A percentile compares a stretch with the other conserved stretches of the same genome.
These are phyloP conservation scores for Sporobolomyces roseus DNA, from an alignment of 768 basidiomycete species.

Conservation along the genomic window DNA sequence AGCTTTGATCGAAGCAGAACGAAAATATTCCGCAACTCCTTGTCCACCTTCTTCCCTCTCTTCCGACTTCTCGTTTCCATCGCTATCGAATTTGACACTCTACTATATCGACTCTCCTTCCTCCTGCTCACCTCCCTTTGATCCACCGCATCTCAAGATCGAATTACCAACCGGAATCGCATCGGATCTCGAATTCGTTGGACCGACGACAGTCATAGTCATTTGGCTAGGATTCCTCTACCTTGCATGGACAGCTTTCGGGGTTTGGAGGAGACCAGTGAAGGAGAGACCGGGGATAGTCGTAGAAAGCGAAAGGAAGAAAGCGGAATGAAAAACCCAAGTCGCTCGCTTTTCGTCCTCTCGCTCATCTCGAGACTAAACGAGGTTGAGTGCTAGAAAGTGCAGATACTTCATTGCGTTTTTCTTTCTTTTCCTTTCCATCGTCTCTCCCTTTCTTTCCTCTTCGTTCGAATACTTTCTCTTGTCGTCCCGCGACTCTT, in stretches of 20 bases:
- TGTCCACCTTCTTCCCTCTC: conserved; percentile 2
- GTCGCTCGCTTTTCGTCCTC: too few relatives aligned
- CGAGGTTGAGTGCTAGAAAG: too few relatives aligned
- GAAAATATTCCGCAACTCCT: not conserved
- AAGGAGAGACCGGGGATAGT: too few relatives aligned
- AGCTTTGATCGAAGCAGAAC: too few relatives aligned
- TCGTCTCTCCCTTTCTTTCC: too few relatives aligned
- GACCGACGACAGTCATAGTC: conserved; percentile 1
- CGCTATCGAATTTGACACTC: not conserved
- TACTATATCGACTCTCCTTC: not conserved
- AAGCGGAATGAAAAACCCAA: not conserved
- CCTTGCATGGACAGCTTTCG: not conserved
- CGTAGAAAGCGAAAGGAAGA: too few relatives aligned
- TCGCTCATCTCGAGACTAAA: too few relatives aligned
- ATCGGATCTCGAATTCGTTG: not conserved
- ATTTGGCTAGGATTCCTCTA: conserved; percentile 7
- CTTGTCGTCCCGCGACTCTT: too few relatives aligned
- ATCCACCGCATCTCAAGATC: not conserved
- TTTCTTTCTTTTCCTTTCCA: too few relatives aligned
- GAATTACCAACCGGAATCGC: not conserved
- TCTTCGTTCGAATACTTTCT: too few relatives aligned
- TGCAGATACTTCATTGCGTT: too few relatives aligned
- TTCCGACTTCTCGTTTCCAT: not conserved
- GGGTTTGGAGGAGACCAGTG: not conserved
- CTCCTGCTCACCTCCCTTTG: not conserved